Evolutionary conservation across 2,329 filamentous ascomycete genomes (phyloP), one percentile per base, ranked within the genome.

Genomic region (Alternaria sp.): DNA sequence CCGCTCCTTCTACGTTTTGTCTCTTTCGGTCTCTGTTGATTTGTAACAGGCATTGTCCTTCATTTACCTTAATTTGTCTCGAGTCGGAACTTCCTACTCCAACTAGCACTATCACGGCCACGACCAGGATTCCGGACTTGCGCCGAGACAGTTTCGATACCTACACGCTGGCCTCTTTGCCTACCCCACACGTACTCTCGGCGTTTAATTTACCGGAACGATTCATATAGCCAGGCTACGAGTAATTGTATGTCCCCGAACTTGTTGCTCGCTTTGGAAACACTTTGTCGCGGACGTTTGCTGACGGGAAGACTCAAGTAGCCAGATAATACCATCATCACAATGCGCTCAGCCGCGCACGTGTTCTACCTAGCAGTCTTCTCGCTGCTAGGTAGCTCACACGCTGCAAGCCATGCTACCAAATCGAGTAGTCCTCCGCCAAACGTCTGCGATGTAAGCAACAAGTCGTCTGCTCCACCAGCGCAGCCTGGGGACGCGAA

Each of bases 341-440:
- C 63, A 40, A 88, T 88, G 86, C 84, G 81, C 69, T 78, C 82
- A 58, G 84, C 85, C 55, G 81, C 84, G 59, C 82, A 82, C 65
- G 74, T 85, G 43, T 89, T 90, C 78, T 89, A 86, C 76, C 81
- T 89, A 58, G 87, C 87, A 57, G 81, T 88, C 65, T 89, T 89
- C 73, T 81, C 86, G 67, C 81, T 90, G 69, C 81, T 88, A 63
- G 79, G 81, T 58, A 77, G 82, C 51, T 80, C 81, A 56, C 81
- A 83, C 71, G 85, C 81, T 59, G 68, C 60, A 7, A 65, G 63
- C 55, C 74, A 74, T 66, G 72, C 63, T 51, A 60, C 69, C 67
- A 78, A 78, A 74, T 71, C 75, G 57, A 75, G 74, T 65, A 73
- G 74, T 68, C 66, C 77, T 41, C 72, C 77, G 43, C 74, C 82